Base-by-base conservation (phyloP, 305 asterid species). In the Fraxinus albicans region DNA sequence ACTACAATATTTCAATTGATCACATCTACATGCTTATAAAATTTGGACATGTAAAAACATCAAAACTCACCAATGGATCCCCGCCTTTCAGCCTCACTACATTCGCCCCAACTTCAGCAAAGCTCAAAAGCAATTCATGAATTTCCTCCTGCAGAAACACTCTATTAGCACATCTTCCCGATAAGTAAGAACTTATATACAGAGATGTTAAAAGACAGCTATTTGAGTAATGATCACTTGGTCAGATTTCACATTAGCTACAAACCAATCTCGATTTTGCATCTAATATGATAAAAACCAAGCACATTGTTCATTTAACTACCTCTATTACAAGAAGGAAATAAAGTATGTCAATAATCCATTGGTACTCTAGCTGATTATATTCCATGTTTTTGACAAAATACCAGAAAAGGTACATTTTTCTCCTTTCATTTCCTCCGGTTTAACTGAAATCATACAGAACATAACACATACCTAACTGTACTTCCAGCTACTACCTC, bases 61-160 rank as follows among this genome's bases (percentile, higher is more conserved):
- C 60, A 47, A 76, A 55, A 78, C 94, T 90, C 84, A 96, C 99
- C 93, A 94, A 77, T 10, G 99, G 99, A 85, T 96, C 99, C n/a
- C 99, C 99, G 65, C 98, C 99, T 90, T 96, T 96, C 60, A 96
- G 97, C 89, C 99, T 89, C 84, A 96, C 99, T 79, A 96, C 99
- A 83, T 85, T 93, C 29, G 99, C 99, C 40, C 98, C 99, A 79
- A 93, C 95, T 90, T 93, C 97, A 1, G 99, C 98, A 85, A 96
- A 94, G 90, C 97, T 96, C 88, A 93, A 79, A 87, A 96, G 98
- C 88, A 94, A 87, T 81, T 96, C 96, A 80, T 96, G 99, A 87
- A 96, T 96, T 89, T 96, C 99, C 87, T 92, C 98, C 98, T 95
- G 93, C 84, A 33, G 15, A 88, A 50, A 42, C 67, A 73, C 75